Base-by-base conservation (phyloP, 495 filamentous ascomycete species). In the Daldinia vernicosa region DNA sequence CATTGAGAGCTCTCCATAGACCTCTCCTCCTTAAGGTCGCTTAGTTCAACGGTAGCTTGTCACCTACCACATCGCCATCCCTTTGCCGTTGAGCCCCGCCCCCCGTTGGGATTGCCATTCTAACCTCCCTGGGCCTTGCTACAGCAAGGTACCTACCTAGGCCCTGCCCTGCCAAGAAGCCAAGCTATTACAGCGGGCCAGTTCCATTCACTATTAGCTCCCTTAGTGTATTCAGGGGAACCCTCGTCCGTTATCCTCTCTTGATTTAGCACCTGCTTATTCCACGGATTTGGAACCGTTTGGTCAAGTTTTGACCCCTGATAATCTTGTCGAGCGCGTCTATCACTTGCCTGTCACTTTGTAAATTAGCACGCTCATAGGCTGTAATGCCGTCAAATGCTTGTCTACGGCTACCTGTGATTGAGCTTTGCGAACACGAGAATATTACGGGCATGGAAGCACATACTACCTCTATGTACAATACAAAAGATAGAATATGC, bases 281-380 rank as follows among this genome's bases (percentile, higher is more conserved):
- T 73, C 70, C 70, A 61, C 70, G 70, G 70, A 24, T 73, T 66
- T 66, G 70, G 70, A 69, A 73, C 70, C 70, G 70, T 64, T 73
- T 73, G 70, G 70, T 68, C 52, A 62, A 66, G 69, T n/a, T 32
- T 72, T 55, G 52, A 69, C 66, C 70, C 69, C 70, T 73, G 66
- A 69, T 51, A 69, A 73, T 69, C 66, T 66, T 68, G 52, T 45
- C 53, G 12, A 65, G 39, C 56, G 6, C 35, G 6, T 35, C 43
- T 56, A 37, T 67, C 40, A 61, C 53, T 33, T 35, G 28, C 51
- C 26, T 1, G 27, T 19, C 43, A 24, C 19, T 6, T 37, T 32
- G 47, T 63, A 57, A 30, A 55, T 68, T 15, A 27, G 37, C 64
- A 59, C 32, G 28, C 63, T 63, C 43, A 60, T 66, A 58, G 63